Conservation (phyloP, 1,284 basidiomycete genomes). For the Anthracocystis panici-leucophaei region DNA sequence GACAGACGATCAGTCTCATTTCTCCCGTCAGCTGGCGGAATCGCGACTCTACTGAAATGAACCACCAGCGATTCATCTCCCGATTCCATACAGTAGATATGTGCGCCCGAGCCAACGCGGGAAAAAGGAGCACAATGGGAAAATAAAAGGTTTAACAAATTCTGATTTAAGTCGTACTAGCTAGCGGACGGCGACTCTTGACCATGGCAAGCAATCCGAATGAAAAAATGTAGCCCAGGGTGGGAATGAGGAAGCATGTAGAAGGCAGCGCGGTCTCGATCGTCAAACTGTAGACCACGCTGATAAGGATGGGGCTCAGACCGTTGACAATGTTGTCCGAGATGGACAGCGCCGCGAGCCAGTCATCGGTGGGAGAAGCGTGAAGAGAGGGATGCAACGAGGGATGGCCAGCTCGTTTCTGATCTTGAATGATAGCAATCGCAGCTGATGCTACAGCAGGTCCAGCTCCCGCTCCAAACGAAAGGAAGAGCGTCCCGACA, state of each 20-base stretch:
- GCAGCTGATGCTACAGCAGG: constrained; percentile 46
- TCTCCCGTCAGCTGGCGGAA: constrained; percentile 2
- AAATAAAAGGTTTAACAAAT: background rate
- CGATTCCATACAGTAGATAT: background rate
- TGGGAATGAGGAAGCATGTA: constrained; percentile 45
- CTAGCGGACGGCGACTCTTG: background rate
- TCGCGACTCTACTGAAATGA: constrained; percentile 9
- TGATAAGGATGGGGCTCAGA: constrained; percentile 38
- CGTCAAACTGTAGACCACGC: constrained; percentile 48
- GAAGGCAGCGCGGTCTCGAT: constrained; percentile 41
- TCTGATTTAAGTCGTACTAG: background rate
- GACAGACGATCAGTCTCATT: constrained; percentile 7
- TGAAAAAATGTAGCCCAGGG: constrained; percentile 31
- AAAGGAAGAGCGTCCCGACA: constrained; percentile 38
- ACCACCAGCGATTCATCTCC: constrained; percentile 7
- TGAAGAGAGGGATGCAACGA: constrained; percentile 32
- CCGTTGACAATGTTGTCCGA: constrained; percentile 49
- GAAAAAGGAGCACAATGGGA: background rate
- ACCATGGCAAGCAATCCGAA: constrained; percentile 34
- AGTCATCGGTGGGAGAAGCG: constrained; percentile 41
- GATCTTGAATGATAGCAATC: constrained; percentile 47
- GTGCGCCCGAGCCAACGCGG: constrained; percentile 8
- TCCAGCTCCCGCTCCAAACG: constrained; percentile 41
- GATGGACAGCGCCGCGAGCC: constrained; percentile 42
- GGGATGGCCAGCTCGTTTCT: constrained; percentile 26